These are phyloP conservation scores for Ramalina peruviana DNA, from an alignment of 495 filamentous ascomycete species.

Conservation along the genomic window DNA sequence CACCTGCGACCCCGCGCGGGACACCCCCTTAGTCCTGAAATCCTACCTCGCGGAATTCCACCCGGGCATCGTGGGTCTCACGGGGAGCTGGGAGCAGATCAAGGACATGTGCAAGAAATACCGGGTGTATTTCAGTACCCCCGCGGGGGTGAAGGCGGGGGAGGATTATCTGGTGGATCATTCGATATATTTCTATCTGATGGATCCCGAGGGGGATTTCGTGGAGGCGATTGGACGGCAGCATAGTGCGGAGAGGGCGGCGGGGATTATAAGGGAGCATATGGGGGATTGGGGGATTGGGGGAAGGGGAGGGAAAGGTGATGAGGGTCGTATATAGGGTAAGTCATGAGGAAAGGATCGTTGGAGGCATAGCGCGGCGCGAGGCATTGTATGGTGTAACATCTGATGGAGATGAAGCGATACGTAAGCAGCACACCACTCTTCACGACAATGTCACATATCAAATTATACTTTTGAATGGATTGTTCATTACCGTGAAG, in stretches of 20 bases:
- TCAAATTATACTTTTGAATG: too few species aligned
- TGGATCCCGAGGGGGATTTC: slow-evolving; percentile 98
- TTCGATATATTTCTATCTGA: slow-evolving; percentile 98
- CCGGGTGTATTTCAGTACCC: slow-evolving; percentile 93
- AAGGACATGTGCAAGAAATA: slow-evolving; percentile 89
- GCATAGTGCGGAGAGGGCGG: slow-evolving; percentile 75
- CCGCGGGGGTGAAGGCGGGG: slow-evolving; percentile 68
- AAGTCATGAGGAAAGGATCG: too few species aligned
- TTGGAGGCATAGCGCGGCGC: too few species aligned
- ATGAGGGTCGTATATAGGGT: background rate
- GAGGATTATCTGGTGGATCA: slow-evolving; percentile 98
- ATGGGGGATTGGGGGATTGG: slow-evolving; percentile 91
- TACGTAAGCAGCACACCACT: too few species aligned
- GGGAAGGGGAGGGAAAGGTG: slow-evolving; percentile 36
- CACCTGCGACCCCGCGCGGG: slow-evolving; percentile 85
- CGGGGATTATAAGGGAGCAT: slow-evolving; percentile 72
- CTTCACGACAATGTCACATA: too few species aligned
- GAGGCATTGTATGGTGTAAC: too few species aligned
- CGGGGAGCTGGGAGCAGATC: slow-evolving; percentile 83
- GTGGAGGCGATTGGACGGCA: slow-evolving; percentile 93
- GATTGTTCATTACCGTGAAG: too few species aligned
- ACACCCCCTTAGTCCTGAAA: slow-evolving; percentile 72
- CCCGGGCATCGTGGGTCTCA: slow-evolving; percentile 72
- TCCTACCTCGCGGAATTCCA: slow-evolving; percentile 88
- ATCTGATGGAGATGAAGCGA: too few species aligned